Percentiles rank a stretch among this genome's conserved stretches.
Evolutionary conservation across 73 alveolate species (phyloP).

Genomic region (Paramecium tetraurelia): DNA sequence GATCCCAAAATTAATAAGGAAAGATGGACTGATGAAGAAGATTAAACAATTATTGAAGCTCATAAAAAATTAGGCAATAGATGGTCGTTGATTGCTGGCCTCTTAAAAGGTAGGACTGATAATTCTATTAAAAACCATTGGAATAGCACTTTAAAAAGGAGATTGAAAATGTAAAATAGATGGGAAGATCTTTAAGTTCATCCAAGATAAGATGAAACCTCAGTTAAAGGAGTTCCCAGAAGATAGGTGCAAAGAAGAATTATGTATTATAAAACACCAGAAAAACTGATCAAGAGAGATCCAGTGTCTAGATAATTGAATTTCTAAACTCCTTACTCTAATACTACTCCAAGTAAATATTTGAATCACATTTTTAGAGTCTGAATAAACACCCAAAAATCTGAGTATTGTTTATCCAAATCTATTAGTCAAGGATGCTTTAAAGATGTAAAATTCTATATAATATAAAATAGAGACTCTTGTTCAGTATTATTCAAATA

Average conservation of each 20-base stretch:
- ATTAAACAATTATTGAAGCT: slow-evolving; percentile 82
- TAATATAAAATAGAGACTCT: background rate
- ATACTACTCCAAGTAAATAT: background rate
- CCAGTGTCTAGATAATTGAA: slow-evolving; percentile 9
- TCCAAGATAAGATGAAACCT: background rate
- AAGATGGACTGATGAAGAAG: slow-evolving; percentile 96
- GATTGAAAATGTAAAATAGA: slow-evolving; percentile 52
- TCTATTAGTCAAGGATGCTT: background rate
- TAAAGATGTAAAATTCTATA: background rate
- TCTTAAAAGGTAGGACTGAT: slow-evolving; percentile 88
- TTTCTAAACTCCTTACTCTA: slow-evolving; percentile 6
- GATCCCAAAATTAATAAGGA: slow-evolving; percentile 91
- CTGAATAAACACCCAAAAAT: background rate
- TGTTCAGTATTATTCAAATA: background rate
- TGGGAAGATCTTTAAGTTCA: slow-evolving; percentile 54
- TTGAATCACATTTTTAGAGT: background rate
- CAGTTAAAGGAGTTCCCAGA: slow-evolving; percentile 38
- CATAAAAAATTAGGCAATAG: slow-evolving; percentile 91
- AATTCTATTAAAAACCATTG: slow-evolving; percentile 93
- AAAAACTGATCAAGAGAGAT: slow-evolving; percentile 26
- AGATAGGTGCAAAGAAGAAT: slow-evolving; percentile 11
- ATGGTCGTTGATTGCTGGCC: slow-evolving; percentile 91
- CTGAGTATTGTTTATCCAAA: slow-evolving; percentile 15
- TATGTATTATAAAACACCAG: slow-evolving; percentile 24
- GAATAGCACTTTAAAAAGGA: slow-evolving; percentile 83